phyloP scores from a whole-genome alignment of 306 rosid genomes.

The Rosa persica region DNA sequence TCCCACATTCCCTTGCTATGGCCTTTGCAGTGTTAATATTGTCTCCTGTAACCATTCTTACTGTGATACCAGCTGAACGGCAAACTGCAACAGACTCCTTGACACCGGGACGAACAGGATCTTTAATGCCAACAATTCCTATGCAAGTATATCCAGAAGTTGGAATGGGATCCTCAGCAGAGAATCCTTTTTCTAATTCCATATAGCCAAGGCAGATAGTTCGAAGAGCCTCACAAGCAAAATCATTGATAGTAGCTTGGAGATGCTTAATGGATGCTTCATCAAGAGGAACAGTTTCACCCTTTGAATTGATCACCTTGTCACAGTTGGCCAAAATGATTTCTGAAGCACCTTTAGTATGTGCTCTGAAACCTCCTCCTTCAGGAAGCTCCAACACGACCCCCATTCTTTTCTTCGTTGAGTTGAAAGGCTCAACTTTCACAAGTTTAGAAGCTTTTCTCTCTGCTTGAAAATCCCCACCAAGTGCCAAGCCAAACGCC shows the following conservation, averaged over 20 bases:
- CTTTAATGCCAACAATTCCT: slow-evolving; percentile 93
- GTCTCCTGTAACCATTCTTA: slow-evolving; percentile 97
- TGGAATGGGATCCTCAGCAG: slow-evolving; percentile 65
- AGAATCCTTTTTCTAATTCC: slow-evolving; percentile 70
- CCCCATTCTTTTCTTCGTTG: slow-evolving; percentile 81
- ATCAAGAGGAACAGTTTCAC: slow-evolving; percentile 81
- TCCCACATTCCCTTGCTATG: slow-evolving; percentile 96
- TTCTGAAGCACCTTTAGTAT: slow-evolving; percentile 95
- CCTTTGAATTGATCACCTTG: slow-evolving; percentile 69
- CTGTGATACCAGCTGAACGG: slow-evolving; percentile 91
- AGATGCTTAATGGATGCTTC: slow-evolving; percentile 61
- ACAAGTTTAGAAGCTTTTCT: slow-evolving; percentile 58
- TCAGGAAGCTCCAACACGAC: slow-evolving; percentile 72
- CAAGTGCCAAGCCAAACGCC: slow-evolving; percentile 79
- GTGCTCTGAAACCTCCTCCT: slow-evolving; percentile 71
- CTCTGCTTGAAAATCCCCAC: slow-evolving; percentile 75
- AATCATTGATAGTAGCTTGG: slow-evolving; percentile 55
- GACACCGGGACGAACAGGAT: slow-evolving; percentile 97
- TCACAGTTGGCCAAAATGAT: slow-evolving; percentile 83
- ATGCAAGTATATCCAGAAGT: slow-evolving; percentile 76
- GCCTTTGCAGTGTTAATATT: slow-evolving; percentile 93
- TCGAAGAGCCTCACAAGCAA: slow-evolving; percentile 90
- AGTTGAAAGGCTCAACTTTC: slow-evolving; percentile 97
- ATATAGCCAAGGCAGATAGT: slow-evolving; percentile 87
- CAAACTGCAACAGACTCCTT: slow-evolving; percentile 92